Base-by-base conservation (phyloP, 2,329 filamentous ascomycete genomes). In the Neofusicoccum laricinum region DNA sequence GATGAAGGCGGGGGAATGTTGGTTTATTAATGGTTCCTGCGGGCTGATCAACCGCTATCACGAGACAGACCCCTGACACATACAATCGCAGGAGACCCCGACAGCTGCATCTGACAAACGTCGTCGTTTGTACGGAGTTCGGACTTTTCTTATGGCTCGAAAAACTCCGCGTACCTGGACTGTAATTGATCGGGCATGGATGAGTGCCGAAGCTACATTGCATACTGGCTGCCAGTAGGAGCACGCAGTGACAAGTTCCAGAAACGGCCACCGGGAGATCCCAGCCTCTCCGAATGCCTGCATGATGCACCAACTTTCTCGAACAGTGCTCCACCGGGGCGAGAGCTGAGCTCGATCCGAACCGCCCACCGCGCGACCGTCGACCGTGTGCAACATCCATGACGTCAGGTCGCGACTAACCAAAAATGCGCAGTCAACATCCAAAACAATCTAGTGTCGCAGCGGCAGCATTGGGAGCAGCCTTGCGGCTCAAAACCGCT, bases 361-460 rank as follows among this genome's bases (percentile, higher is more conserved):
- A 19, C 12, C 17, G 32, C 21, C 14, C 36, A 15, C 15, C 11
- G 53, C 14, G 6, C 11, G 8, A 30, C 25, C 15, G 17, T 30
- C 15, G 36, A 55, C 19, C 53, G 38, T 10, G 25, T 15, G n/a
- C 38, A 43, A 32, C 12, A 45, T 58, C 21, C 25, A 58, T 58
- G 53, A 58, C 53, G 40, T 58, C 53, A 58, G 15, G 53, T 25
- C 21, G 38, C n/a, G 15, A 32, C 53, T 58, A 58, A 45, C 53
- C 40, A 58, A 45, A 58, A 58, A 58, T 58, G 53, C 53, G 40
- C 53, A 45, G 40, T 58, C 53, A 58, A 58, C 40, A 58, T 58
- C 40, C 53, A 58, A 58, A 58, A 58, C 53, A 58, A 45, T 45
- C 40, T 58, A 58, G 53, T 58, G 53, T 58, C 53, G 19, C 53